Conservation (phyloP, 768 basidiomycete genomes). For the Lactifluus volemus region DNA sequence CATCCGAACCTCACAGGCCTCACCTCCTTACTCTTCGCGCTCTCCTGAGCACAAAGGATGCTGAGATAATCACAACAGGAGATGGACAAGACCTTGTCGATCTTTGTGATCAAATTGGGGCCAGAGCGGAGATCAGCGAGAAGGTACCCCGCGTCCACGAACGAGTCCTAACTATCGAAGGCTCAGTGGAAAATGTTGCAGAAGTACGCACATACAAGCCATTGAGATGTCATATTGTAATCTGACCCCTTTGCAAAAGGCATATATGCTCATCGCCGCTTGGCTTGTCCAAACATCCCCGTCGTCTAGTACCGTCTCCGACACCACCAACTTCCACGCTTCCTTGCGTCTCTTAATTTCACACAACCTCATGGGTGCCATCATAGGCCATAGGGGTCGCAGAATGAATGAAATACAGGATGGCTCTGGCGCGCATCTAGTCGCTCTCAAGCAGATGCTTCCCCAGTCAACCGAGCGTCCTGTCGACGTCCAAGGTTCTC, state of each 20-base stretch:
- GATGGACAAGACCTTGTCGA: slow-evolving; percentile 96
- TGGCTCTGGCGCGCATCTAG: slow-evolving; percentile 91
- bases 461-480: slow-evolving; percentile 98
- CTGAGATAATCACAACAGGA: slow-evolving; percentile 94
- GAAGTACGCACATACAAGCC: slow-evolving; percentile 44
- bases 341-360: slow-evolving; percentile 96
- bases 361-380: slow-evolving; percentile 98
- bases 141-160: slow-evolving; percentile 97
- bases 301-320: slow-evolving; percentile 60
- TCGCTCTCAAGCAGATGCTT: slow-evolving; percentile 97
- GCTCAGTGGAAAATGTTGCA: slow-evolving; percentile 85
- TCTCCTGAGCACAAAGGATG: slow-evolving; percentile 94
- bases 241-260: slow-evolving; percentile 37
- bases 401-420: slow-evolving; percentile 99
- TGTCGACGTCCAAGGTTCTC: slow-evolving; percentile 93
- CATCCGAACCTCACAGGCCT: slow-evolving; percentile 55
- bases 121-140: slow-evolving; percentile 98
- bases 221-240: slow-evolving; percentile 11
- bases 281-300: slow-evolving; percentile 27
- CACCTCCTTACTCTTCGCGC: slow-evolving; percentile 86
- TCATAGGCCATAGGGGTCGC: slow-evolving; percentile 91
- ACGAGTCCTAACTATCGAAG: slow-evolving; percentile 90
- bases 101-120: slow-evolving; percentile 88
- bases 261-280: slow-evolving; percentile 83
- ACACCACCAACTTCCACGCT: slow-evolving; percentile 54